phyloP scores from a whole-genome alignment of 1,284 basidiomycete species.

The Fomes fomentarius region DNA sequence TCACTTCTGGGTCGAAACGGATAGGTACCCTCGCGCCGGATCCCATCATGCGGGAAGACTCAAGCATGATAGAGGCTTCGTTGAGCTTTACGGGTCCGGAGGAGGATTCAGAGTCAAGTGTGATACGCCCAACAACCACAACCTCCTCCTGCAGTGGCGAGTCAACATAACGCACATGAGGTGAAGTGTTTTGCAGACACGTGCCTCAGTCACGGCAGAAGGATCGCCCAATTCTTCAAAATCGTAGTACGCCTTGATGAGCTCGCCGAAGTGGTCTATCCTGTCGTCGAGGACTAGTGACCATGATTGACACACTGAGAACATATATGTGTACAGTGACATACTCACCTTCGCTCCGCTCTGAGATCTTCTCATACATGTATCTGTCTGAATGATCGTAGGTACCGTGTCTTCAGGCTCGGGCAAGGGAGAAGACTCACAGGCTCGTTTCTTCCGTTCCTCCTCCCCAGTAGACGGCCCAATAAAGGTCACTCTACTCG shows the following conservation, averaged over 20 bases:
- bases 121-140: constrained; percentile 81
- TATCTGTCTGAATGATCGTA: constrained; percentile 69
- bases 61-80: constrained; percentile 75
- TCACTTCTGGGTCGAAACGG: constrained; percentile 67
- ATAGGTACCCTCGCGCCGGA: constrained; percentile 74
- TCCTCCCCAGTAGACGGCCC: constrained; percentile 47
- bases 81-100: constrained; percentile 67
- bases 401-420: neutral
- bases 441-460: constrained; percentile 50
- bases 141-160: constrained; percentile 61
- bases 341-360: constrained; percentile 76
- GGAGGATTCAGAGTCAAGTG: constrained; percentile 65
- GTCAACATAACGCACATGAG: no score
- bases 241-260: constrained; percentile 71
- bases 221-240: constrained; percentile 81
- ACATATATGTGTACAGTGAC: no score
- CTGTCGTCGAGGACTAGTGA: constrained; percentile 74
- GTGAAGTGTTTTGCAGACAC: no score
- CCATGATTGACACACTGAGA: no score
- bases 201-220: constrained; percentile 68
- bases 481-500: constrained; percentile 48
- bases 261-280: constrained; percentile 83
- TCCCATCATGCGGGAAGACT: constrained; percentile 81
- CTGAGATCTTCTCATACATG: constrained; percentile 90
- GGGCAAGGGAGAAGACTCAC: constrained; percentile 43